Evolutionary conservation across 768 basidiomycete species (phyloP), one percentile per base, ranked within the genome.

Genomic region (Chalciporus chontae): DNA sequence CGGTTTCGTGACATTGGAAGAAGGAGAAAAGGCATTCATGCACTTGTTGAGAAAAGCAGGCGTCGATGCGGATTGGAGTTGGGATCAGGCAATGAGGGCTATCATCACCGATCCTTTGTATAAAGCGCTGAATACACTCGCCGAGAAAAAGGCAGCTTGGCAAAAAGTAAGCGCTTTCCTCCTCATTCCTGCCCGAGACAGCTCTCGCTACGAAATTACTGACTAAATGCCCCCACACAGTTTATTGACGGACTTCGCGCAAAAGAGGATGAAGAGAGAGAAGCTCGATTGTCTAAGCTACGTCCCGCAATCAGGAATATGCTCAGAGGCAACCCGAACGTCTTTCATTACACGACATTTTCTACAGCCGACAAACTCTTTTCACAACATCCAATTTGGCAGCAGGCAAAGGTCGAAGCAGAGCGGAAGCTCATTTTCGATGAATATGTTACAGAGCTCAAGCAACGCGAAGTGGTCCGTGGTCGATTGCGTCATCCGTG

Each of bases 71-170:
- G 85, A 79, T 55, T 97, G 91, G 90, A 92, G 92, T 31, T 99
- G 96, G 96, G 96, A 99, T 68, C 85, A 90, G 72, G 93, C 94
- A 45, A 96, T 98, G 90, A 81, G 94, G 65, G 88, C 91, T 60
- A 93, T 96, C 69, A 95, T 99, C 70, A 97, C 93, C 60, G 95
- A 98, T 74, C 95, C 96, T 39, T 70, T 96, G 56, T 99, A 97
- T 73, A 94, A 92, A 73, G 87, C 93, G 39, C 76, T 99, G 52
- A 89, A 88, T 64, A 92, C 88, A 40, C 77, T 97, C 42, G 92
- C 92, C 14, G 94, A 99, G 72, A 94, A 94, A 73, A 98, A 96
- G 72, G 75, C 84, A 47, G 83, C 86, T 48, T 99, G 90, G 81
- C 90, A 94, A 70, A 93, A 94, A 80, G 94, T 92, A 47, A 34